Percentiles rank a stretch among this genome's conserved stretches.
Evolutionary conservation across 768 basidiomycete genomes (phyloP).

Genomic region (Tulasnella sp.): DNA sequence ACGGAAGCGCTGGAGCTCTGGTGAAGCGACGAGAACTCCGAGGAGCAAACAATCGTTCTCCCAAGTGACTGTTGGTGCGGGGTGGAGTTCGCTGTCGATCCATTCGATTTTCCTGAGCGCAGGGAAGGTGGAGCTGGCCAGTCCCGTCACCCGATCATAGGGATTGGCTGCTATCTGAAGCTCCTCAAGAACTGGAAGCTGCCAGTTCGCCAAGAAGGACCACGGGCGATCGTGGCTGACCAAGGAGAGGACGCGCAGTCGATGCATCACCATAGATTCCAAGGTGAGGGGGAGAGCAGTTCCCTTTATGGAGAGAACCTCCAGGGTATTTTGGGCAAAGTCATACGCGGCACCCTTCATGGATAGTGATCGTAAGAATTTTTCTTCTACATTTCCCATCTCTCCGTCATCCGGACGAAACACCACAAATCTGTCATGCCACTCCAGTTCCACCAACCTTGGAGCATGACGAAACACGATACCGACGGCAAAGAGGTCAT

Average conservation of each 20-base stretch:
- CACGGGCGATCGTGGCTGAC: neutral
- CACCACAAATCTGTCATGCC: neutral
- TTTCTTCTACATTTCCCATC: neutral
- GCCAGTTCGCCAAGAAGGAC: neutral
- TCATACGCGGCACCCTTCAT: neutral
- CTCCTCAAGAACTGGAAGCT: neutral
- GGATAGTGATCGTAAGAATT: neutral
- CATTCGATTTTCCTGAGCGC: neutral
- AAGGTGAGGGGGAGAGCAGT: neutral
- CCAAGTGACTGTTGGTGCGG: neutral
- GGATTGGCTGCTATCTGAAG: neutral
- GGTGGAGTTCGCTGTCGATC: neutral
- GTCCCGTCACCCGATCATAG: neutral
- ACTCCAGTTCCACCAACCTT: neutral
- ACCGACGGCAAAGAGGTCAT: neutral
- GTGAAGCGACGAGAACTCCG: neutral
- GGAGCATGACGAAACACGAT: neutral
- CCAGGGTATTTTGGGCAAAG: neutral
- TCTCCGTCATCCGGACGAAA: neutral
- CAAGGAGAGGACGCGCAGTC: neutral
- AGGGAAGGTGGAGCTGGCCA: neutral
- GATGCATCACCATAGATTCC: neutral
- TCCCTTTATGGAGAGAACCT: neutral
- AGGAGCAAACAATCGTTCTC: neutral
- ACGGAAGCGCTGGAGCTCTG: neutral